Percentiles rank a stretch among this genome's conserved stretches.
Evolutionary conservation across 441 rosid species (phyloP).

Genomic region (Cnidoscolus chayamansa): DNA sequence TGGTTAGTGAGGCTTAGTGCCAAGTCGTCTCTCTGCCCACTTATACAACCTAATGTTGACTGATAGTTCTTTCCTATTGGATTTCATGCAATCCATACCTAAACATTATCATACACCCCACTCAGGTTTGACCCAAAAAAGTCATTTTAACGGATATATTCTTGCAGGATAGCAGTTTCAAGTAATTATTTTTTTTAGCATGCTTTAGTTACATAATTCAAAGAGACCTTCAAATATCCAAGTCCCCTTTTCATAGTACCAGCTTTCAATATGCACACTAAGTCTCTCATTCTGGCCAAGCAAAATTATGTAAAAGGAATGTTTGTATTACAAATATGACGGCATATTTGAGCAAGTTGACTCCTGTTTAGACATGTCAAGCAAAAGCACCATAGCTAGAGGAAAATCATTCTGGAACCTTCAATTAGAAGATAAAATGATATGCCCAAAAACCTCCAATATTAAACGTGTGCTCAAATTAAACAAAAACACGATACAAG

Average conservation of each 20-base stretch:
- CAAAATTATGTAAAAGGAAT: background rate
- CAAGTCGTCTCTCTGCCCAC: background rate
- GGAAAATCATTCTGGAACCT: background rate
- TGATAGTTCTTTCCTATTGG: background rate
- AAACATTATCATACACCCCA: background rate
- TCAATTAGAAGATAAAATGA: background rate
- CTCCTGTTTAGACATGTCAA: background rate
- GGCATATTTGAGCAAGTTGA: background rate
- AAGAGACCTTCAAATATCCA: background rate
- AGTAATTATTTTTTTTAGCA: background rate
- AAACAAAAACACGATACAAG: background rate
- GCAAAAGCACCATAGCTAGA: slow-evolving; percentile 2
- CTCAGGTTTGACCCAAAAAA: background rate
- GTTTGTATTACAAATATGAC: background rate
- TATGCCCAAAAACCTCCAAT: background rate
- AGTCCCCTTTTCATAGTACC: background rate
- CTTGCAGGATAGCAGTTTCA: background rate
- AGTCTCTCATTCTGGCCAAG: slow-evolving; percentile 7
- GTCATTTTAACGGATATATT: background rate
- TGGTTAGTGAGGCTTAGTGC: background rate
- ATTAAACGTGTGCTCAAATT: background rate
- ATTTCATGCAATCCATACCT: background rate
- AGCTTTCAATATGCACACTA: background rate
- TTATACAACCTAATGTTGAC: slow-evolving; percentile 1
- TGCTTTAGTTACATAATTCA: background rate